Evolutionary conservation across 371 early-diverging fungal species (phyloP).

Genomic region (Entomophthora muscae): DNA sequence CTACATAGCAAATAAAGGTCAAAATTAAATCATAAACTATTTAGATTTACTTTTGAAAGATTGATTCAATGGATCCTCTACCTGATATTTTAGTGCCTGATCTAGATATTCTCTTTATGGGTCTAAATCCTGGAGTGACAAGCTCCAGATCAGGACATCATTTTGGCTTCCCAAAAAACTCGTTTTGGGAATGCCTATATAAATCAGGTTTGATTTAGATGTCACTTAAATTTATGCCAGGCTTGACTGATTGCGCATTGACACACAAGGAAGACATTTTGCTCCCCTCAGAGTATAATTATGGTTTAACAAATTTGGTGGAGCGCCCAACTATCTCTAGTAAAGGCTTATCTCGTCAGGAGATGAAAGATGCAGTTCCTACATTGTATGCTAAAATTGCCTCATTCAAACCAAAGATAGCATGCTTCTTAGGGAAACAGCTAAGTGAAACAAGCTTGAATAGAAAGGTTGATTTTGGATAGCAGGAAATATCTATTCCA

Average conservation of each 20-base stretch:
- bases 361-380: conserved; percentile 40
- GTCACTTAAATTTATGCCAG: neutral
- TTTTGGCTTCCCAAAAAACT: conserved; percentile 52
- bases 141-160: conserved; percentile 42
- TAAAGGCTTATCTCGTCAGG: conserved; percentile 30
- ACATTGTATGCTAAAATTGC: conserved; percentile 36
- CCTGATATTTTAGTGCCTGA: conserved; percentile 40
- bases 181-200: conserved; percentile 56
- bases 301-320: conserved; percentile 53
- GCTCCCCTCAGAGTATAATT: conserved; percentile 23
- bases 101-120: conserved; percentile 54
- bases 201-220: conserved; percentile 29
- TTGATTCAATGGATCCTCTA: conserved; percentile 18
- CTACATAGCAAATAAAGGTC: too few species aligned
- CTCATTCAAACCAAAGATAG: conserved; percentile 32
- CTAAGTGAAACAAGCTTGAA: neutral
- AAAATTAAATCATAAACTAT: too few species aligned
- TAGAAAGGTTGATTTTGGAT: neutral
- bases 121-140: conserved; percentile 53
- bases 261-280: conserved; percentile 28
- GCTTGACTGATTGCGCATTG: conserved; percentile 10
- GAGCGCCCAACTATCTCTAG: conserved; percentile 32
- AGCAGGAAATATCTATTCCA: neutral
- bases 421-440: conserved; percentile 46
- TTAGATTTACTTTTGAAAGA: too few species aligned